phyloP scores from a whole-genome alignment of 1,284 basidiomycete species.

The Sporisorium scitamineum region DNA sequence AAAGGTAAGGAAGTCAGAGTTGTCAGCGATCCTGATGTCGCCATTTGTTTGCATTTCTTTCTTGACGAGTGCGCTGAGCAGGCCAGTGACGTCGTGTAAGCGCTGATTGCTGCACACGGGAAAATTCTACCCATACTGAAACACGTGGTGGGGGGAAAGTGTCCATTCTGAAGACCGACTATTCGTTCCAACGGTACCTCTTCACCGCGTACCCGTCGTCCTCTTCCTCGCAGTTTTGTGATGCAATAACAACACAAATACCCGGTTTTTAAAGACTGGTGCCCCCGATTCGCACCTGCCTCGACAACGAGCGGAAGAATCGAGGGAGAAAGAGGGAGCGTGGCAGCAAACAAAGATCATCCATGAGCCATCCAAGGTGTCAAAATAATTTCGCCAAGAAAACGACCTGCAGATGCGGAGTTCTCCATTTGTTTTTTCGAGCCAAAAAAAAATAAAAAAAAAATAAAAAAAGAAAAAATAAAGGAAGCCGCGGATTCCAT shows the following conservation, averaged over 20 bases:
- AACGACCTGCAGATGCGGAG: slow-evolving; percentile 3
- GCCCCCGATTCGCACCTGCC: neutral
- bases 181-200: neutral
- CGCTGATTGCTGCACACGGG: neutral
- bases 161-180: slow-evolving; percentile 18
- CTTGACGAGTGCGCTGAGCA: neutral
- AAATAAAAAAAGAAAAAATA: neutral
- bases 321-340: neutral
- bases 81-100: neutral
- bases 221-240: neutral
- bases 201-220: neutral
- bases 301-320: neutral
- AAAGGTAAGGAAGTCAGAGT: neutral
- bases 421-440: neutral
- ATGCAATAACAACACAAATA: neutral
- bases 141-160: slow-evolving; percentile 3
- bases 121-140: neutral
- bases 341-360: neutral
- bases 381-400: slow-evolving; percentile 2
- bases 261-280: neutral
- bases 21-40: slow-evolving; percentile 3
- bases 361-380: neutral
- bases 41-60: neutral
- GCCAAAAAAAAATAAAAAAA: neutral
- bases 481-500: neutral